A percentile compares a stretch with the other conserved stretches of the same genome.
These are phyloP conservation scores for Hypoxylon sp. DNA, from an alignment of 2,329 filamentous ascomycete species.

Conservation along the genomic window DNA sequence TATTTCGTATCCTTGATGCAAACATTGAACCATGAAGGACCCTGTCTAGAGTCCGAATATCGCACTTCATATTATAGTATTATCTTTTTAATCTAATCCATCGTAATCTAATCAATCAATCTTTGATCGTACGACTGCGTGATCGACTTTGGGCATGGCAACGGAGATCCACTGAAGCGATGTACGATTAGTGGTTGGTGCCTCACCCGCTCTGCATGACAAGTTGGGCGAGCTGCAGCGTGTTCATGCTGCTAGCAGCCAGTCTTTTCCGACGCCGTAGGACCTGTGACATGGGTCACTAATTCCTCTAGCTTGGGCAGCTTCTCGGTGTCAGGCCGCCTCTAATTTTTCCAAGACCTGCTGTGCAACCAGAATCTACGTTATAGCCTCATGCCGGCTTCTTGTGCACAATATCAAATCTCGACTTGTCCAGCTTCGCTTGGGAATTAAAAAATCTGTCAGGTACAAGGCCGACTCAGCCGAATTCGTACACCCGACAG, in stretches of 20 bases:
- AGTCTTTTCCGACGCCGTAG: conserved; percentile 30
- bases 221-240: conserved; percentile 40
- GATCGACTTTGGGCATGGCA: conserved; percentile 27
- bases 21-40: background rate
- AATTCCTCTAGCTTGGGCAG: conserved; percentile 21
- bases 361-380: conserved; percentile 18
- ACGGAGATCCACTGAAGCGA: conserved; percentile 32
- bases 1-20: background rate
- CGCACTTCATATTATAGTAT: conserved; percentile 25
- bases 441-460: conserved; percentile 16
- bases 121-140: conserved; percentile 41
- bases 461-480: conserved; percentile 20
- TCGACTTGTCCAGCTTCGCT: conserved; percentile 12
- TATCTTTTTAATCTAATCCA: conserved; percentile 52
- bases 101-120: conserved; percentile 50
- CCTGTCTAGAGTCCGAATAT: conserved; percentile 2
- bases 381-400: conserved; percentile 6
- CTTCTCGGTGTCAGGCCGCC: conserved; percentile 19
- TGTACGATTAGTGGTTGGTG: conserved; percentile 31
- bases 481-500: conserved; percentile 5
- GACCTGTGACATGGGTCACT: conserved; percentile 22
- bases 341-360: conserved; percentile 13
- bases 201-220: conserved; percentile 35
- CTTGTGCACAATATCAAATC: background rate
- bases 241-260: conserved; percentile 29